Percentiles rank a stretch among this genome's conserved stretches.
Conservation (phyloP, 805 yeast species). For the Kazachstania kunashirensis region DNA sequence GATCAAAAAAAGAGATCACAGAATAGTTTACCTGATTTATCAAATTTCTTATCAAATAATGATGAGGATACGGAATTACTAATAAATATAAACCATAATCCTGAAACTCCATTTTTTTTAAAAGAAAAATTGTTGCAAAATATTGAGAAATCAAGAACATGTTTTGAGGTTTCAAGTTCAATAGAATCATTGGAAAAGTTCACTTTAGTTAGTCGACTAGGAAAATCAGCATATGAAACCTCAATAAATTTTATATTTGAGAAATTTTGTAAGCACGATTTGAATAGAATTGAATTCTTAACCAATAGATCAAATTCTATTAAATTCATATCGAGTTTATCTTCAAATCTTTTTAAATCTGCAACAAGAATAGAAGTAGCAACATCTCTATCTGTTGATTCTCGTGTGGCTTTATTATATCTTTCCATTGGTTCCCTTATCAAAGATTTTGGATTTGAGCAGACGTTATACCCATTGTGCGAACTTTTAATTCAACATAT, state of each 20-base stretch:
- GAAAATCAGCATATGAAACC: conserved; percentile 44
- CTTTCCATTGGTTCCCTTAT: conserved; percentile 52
- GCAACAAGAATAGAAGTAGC: not conserved
- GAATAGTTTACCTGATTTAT: not conserved
- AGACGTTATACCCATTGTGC: conserved; percentile 51
- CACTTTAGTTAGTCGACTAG: conserved; percentile 47
- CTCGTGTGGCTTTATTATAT: not conserved
- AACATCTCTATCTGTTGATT: not conserved
- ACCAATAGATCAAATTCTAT: not conserved
- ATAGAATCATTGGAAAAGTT: conserved; percentile 30
- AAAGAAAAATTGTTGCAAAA: conserved; percentile 34
- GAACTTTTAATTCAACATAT: conserved; percentile 36
- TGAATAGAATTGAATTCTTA: not conserved
- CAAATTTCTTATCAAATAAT: not conserved
- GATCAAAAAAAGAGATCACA: conserved; percentile 14
- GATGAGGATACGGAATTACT: conserved; percentile 1
- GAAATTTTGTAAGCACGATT: conserved; percentile 29
- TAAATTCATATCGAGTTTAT: not conserved
- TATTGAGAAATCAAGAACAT: conserved; percentile 55
- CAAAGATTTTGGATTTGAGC: conserved; percentile 73
- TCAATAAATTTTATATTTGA: conserved; percentile 41
- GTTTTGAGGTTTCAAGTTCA: conserved; percentile 27
- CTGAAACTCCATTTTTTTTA: conserved; percentile 16
- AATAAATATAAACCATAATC: not conserved
- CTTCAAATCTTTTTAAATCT: not conserved